A percentile compares a stretch with the other conserved stretches of the same genome.
These are phyloP conservation scores for Mortierella polycephala DNA, from an alignment of 371 early-diverging fungal genomes.

Conservation along the genomic window DNA sequence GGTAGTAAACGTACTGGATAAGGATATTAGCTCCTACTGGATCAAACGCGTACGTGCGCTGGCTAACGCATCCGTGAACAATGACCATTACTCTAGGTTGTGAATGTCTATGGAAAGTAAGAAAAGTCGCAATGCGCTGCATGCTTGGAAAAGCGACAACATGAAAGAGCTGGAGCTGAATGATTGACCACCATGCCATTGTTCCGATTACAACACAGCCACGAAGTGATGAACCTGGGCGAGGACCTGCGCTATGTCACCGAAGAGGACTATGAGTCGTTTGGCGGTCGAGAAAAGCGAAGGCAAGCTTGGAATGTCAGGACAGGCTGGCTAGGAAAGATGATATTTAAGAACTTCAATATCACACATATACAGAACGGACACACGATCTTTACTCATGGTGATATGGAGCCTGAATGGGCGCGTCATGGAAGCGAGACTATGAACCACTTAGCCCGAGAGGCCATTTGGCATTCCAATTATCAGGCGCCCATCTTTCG, in stretches of 20 bases:
- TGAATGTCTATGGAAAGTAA: slow-evolving; percentile 45
- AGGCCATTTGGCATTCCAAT: slow-evolving; percentile 46
- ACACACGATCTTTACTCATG: slow-evolving; percentile 79
- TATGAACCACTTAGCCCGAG: slow-evolving; percentile 64
- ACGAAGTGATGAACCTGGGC: slow-evolving; percentile 81
- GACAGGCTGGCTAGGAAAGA: slow-evolving; percentile 74
- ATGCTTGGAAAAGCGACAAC: background rate
- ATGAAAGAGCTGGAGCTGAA: background rate
- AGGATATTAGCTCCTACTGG: background rate
- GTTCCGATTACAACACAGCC: slow-evolving; percentile 57
- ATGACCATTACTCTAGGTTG: slow-evolving; percentile 11
- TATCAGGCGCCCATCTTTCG: slow-evolving; percentile 37
- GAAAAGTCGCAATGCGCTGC: background rate
- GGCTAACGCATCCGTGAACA: too few relatives aligned
- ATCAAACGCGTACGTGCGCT: too few relatives aligned
- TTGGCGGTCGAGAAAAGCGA: slow-evolving; percentile 69
- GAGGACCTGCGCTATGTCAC: slow-evolving; percentile 81
- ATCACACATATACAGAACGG: slow-evolving; percentile 71
- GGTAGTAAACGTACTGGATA: slow-evolving; percentile 21
- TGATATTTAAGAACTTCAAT: slow-evolving; percentile 61
- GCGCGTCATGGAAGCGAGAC: slow-evolving; percentile 61
- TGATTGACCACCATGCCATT: background rate
- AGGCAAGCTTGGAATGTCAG: slow-evolving; percentile 64
- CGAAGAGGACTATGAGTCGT: slow-evolving; percentile 68
- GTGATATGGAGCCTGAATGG: slow-evolving; percentile 70